Percentiles rank a stretch among this genome's conserved stretches.
Evolutionary conservation across 2,329 filamentous ascomycete species (phyloP).

Genomic region (Aspergillus aculeatinus): DNA sequence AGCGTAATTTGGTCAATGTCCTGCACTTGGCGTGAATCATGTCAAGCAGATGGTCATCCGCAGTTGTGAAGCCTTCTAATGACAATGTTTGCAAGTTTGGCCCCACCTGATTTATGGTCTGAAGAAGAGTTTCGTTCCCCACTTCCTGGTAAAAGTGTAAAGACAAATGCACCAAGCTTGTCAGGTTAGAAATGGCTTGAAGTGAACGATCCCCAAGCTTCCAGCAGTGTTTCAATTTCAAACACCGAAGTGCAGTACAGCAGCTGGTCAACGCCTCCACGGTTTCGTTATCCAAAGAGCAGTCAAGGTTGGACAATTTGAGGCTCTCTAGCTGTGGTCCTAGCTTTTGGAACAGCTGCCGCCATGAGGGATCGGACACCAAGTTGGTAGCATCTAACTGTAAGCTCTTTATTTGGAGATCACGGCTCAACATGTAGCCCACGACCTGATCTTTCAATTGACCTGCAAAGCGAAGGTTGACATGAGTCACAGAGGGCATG

Average conservation of each 20-base stretch:
- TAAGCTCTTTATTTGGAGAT: conserved; percentile 67
- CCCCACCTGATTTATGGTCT: conserved; percentile 64
- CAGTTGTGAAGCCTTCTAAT: conserved; percentile 64
- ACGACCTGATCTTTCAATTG: conserved; percentile 86
- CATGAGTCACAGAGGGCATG: conserved; percentile 64
- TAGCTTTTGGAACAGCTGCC: conserved; percentile 63
- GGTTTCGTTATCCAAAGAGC: conserved; percentile 71
- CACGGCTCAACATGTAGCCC: conserved; percentile 73
- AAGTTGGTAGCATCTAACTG: conserved; percentile 84
- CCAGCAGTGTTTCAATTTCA: conserved; percentile 83
- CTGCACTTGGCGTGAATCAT: conserved; percentile 69
- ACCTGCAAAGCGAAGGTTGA: conserved; percentile 81
- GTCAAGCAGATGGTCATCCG: conserved; percentile 68
- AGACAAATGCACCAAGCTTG: conserved; percentile 70
- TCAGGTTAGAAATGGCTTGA: conserved; percentile 60
- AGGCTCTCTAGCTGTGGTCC: conserved; percentile 66
- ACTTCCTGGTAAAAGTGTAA: conserved; percentile 64
- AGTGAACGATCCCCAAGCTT: conserved; percentile 67
- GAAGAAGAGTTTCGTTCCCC: conserved; percentile 57
- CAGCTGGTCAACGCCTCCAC: conserved; percentile 60
- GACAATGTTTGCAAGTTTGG: conserved; percentile 72
- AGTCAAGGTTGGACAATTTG: conserved; percentile 81
- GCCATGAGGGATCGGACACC: conserved; percentile 74
- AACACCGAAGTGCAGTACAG: conserved; percentile 67
- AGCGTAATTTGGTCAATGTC: conserved; percentile 71